phyloP scores from a whole-genome alignment of 2,329 filamentous ascomycete genomes.

The Talaromyces rugulosus region DNA sequence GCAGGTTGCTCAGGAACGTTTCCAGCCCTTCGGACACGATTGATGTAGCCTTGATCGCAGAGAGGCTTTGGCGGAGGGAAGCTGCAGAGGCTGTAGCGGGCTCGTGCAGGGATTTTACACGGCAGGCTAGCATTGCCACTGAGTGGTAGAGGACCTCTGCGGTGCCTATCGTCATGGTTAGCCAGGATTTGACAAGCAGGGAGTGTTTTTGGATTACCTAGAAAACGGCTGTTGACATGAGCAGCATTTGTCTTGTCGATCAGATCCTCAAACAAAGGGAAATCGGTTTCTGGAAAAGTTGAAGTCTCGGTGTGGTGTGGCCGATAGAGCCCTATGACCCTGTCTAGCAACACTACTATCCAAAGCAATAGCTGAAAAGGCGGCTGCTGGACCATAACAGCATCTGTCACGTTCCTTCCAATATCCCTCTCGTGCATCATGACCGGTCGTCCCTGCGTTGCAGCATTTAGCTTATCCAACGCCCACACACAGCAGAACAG shows the following conservation, averaged over 20 bases:
- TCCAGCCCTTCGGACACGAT: constrained; percentile 51
- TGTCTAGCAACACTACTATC: constrained; percentile 54
- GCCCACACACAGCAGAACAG: constrained; percentile 60
- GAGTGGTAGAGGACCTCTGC: constrained; percentile 63
- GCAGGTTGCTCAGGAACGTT: constrained; percentile 45
- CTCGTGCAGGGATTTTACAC: constrained; percentile 27
- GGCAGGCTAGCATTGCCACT: constrained; percentile 59
- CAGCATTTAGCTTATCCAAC: constrained; percentile 56
- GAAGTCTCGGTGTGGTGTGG: constrained; percentile 38
- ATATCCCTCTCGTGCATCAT: constrained; percentile 60
- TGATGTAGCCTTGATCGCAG: constrained; percentile 55
- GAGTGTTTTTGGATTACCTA: constrained; percentile 1
- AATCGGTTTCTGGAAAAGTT: constrained; percentile 23
- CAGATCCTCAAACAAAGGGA: constrained; percentile 28
- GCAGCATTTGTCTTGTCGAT: constrained; percentile 15
- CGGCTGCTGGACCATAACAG: constrained; percentile 49
- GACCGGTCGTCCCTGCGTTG: constrained; percentile 57
- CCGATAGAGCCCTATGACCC: constrained; percentile 58
- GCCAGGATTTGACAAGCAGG: too few relatives aligned
- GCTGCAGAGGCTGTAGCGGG: constrained; percentile 37
- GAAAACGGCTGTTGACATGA: constrained; percentile 21
- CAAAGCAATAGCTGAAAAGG: constrained; percentile 56
- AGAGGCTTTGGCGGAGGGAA: constrained; percentile 55
- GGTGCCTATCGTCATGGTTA: constrained; percentile 38
- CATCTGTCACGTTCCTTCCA: constrained; percentile 50